Conservation (phyloP, 2,329 filamentous ascomycete species). For the Aspergillus candidus region DNA sequence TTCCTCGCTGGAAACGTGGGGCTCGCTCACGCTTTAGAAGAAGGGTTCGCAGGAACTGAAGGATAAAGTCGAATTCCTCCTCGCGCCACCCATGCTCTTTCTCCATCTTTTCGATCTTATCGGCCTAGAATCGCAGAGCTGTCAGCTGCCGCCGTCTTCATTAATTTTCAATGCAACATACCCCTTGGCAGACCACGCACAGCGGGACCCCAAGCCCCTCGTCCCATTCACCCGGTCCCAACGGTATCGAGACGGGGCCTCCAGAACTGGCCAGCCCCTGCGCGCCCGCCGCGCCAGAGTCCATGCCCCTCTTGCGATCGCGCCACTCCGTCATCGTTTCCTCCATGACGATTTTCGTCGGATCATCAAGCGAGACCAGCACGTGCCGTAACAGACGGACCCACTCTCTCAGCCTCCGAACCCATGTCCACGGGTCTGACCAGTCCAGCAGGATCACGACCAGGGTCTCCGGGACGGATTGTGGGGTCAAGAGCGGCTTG, state of each 20-base stretch:
- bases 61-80: conserved; percentile 90
- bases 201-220: conserved; percentile 80
- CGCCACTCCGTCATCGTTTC: conserved; percentile 77
- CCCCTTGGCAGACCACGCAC: conserved; percentile 94
- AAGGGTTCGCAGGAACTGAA: conserved; percentile 86
- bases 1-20: conserved; percentile 7
- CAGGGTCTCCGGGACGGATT: conserved; percentile 77
- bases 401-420: conserved; percentile 84
- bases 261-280: conserved; percentile 54
- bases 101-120: conserved; percentile 86
- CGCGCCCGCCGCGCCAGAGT: conserved; percentile 52
- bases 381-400: conserved; percentile 75
- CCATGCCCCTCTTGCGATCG: conserved; percentile 61
- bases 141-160: conserved; percentile 13
- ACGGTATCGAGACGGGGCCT: conserved; percentile 64
- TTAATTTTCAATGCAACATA: conserved; percentile 40
- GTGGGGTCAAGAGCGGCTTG: conserved; percentile 73
- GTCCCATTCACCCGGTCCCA: conserved; percentile 89
- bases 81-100: conserved; percentile 91
- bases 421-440: conserved; percentile 89
- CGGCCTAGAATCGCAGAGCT: conserved; percentile 49
- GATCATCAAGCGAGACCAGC: conserved; percentile 64
- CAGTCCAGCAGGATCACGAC: conserved; percentile 92
- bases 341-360: conserved; percentile 77
- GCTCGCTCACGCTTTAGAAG: conserved; percentile 68